Conservation (phyloP, 768 basidiomycete genomes). For the Kwoniella mangroviensis region DNA sequence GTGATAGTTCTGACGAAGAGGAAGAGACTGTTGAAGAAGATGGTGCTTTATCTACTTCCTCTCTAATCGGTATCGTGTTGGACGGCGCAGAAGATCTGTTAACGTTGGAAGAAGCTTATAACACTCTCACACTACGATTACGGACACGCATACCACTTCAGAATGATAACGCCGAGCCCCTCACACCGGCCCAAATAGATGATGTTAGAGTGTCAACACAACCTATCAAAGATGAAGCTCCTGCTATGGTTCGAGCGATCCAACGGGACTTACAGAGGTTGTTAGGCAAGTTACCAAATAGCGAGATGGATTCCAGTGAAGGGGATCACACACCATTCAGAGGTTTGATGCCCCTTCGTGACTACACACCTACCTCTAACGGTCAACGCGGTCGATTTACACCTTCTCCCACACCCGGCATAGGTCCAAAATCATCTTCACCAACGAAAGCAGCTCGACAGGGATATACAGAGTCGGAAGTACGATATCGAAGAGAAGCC, state of each 20-base stretch:
- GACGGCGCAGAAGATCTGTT: slow-evolving; percentile 52
- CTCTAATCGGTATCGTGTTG: slow-evolving; percentile 52
- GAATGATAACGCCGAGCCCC: neutral
- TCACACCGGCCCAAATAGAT: slow-evolving; percentile 10
- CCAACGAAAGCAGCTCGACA: slow-evolving; percentile 33
- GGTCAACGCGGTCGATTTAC: slow-evolving; percentile 24
- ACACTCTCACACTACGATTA: slow-evolving; percentile 39
- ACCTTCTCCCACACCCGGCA: slow-evolving; percentile 36
- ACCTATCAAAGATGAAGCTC: slow-evolving; percentile 44
- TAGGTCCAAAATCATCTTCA: slow-evolving; percentile 16
- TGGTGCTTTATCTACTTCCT: slow-evolving; percentile 37
- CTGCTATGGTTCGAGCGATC: slow-evolving; percentile 49
- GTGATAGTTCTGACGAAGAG: slow-evolving; percentile 31
- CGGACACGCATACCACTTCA: slow-evolving; percentile 22
- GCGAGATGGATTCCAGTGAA: slow-evolving; percentile 26
- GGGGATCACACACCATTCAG: slow-evolving; percentile 32
- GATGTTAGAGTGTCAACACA: slow-evolving; percentile 30
- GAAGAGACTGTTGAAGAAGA: slow-evolving; percentile 40
- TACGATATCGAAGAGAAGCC: slow-evolving; percentile 52
- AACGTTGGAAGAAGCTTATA: slow-evolving; percentile 56
- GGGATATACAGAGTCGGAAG: slow-evolving; percentile 55
- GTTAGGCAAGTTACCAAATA: slow-evolving; percentile 40
- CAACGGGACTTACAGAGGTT: slow-evolving; percentile 49
- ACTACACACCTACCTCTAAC: slow-evolving; percentile 30
- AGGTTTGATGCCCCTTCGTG: slow-evolving; percentile 30